Evolutionary conservation across 192 early-diverging fungal genomes (phyloP).

Genomic region (Backusella psychrophila): DNA sequence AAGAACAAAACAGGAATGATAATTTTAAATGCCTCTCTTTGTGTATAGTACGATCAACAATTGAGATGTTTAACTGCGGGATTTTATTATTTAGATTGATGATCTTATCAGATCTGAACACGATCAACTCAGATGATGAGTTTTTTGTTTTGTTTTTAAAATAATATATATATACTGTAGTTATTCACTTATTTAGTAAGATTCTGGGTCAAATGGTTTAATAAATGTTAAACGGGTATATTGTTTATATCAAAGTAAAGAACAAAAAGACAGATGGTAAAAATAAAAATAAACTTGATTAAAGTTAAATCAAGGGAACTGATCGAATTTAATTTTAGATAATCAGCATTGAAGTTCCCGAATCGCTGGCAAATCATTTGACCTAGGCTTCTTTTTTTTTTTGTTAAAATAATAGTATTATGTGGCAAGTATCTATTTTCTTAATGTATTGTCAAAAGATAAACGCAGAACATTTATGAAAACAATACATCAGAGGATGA

Average conservation of each 20-base stretch:
- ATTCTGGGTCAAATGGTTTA: not conserved
- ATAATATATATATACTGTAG: too few relatives aligned
- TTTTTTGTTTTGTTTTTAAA: not conserved
- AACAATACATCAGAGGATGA: too few relatives aligned
- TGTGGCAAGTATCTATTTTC: not conserved
- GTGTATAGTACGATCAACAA: not conserved
- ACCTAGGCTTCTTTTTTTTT: not conserved
- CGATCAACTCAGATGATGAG: not conserved
- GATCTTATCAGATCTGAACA: conserved; percentile 3
- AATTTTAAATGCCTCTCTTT: too few relatives aligned
- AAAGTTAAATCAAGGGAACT: not conserved
- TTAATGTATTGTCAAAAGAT: not conserved
- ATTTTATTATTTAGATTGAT: not conserved
- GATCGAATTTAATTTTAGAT: not conserved
- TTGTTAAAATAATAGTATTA: not conserved
- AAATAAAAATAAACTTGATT: not conserved
- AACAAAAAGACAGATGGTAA: not conserved
- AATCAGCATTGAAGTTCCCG: not conserved
- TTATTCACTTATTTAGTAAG: too few relatives aligned
- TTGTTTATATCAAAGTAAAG: not conserved
- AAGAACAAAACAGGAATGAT: too few relatives aligned
- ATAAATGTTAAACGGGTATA: not conserved
- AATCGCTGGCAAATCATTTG: not conserved
- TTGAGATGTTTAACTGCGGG: not conserved
- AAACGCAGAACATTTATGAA: too few relatives aligned